Evolutionary conservation across 1,139 yeast species (phyloP), one percentile per base, ranked within the genome.

Genomic region (Waltiozyma sp.): DNA sequence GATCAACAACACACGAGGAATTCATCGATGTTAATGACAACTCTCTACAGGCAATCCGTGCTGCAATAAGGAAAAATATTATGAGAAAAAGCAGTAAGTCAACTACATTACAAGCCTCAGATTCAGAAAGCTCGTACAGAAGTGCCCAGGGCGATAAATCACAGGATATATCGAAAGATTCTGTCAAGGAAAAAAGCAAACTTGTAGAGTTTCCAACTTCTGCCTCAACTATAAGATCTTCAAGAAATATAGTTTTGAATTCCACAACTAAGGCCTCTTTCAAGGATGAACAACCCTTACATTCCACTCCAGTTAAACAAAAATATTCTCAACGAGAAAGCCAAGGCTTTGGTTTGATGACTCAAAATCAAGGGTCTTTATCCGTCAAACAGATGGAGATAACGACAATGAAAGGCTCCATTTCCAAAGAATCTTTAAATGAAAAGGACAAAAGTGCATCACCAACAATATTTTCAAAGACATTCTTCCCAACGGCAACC

Each of bases 261-360:
- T 49, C 51, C 37, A 48, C 58, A 19, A 34, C 48, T 19, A 52
- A 48, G 28, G 48, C 52, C 14, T 59, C 57, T 3, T 46, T 54
- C 38, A 55, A 52, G 3, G 57, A 56, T 40, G 56, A 50, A 10
- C 21, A 21, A 2, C 14, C 36, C 3, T 7, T 18, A 9, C 21
- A 33, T 16, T 18, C 19, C 7, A 33, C 36, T 4, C 50, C 50
- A 11, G 41, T 37, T 14, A 40, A 51, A 33, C 21, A 13, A 4
- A 18, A 18, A 10, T 16, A 33, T 13, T 16, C 19, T 3, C 36
- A 18, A 18, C 16, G 59, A 31, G 56, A 54, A 40, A 54, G 57
- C 31, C 59, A 65, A 58, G 58, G 69, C 10, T 70, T 70, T 57
- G 70, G 72, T 2, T 59, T 68, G 19, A 53, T 70, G 39, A 75